Evolutionary conservation across 164 flowering plant genomes (phyloP).

Genomic region (Echeveria elegans): DNA sequence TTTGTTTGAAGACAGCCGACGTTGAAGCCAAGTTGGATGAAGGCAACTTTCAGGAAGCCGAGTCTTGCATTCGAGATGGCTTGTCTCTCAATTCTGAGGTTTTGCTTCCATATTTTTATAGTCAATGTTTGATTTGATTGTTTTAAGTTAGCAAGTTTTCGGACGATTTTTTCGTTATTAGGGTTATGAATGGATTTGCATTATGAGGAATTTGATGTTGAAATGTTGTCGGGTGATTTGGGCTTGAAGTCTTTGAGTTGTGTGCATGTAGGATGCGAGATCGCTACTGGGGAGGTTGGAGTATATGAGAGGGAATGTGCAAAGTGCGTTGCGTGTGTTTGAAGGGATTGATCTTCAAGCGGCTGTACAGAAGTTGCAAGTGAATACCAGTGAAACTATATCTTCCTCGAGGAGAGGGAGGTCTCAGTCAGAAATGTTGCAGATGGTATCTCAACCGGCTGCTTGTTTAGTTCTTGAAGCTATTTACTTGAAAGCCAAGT

Average conservation of each 20-base stretch:
- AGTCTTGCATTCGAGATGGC: constrained; percentile 81
- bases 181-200: not conserved
- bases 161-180: not conserved
- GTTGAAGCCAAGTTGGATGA: constrained; percentile 53
- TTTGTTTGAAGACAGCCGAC: constrained; percentile 58
- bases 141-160: no score
- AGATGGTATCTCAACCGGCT: constrained; percentile 64
- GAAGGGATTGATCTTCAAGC: constrained; percentile 95
- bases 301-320: constrained; percentile 89
- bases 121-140: not conserved
- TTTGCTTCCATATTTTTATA: constrained; percentile 11
- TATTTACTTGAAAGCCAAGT: constrained; percentile 77
- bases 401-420: constrained; percentile 40
- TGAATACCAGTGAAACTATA: constrained; percentile 38
- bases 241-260: not conserved
- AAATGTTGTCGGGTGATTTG: not conserved
- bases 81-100: constrained; percentile 84
- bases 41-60: constrained; percentile 97
- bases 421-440: constrained; percentile 35
- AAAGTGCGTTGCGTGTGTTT: constrained; percentile 79
- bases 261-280: constrained; percentile 73
- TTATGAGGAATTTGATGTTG: no score
- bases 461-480: constrained; percentile 88
- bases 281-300: constrained; percentile 95
- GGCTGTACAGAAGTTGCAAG: constrained; percentile 67